Evolutionary conservation across 768 basidiomycete species (phyloP).

Genomic region (Amanita muscaria): DNA sequence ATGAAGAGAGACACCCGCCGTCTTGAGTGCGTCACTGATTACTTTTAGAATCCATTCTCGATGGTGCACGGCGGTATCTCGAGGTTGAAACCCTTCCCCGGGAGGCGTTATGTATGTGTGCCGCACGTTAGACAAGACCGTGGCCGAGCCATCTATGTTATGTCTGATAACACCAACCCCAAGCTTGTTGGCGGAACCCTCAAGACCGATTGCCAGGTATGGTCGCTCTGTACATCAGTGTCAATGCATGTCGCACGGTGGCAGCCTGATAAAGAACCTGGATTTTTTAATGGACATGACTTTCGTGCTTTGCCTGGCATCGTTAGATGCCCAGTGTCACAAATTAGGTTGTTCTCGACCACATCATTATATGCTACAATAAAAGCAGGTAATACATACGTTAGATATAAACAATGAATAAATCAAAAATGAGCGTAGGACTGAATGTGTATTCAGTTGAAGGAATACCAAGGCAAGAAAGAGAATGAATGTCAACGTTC

Average conservation of each 20-base stretch:
- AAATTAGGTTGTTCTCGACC: no score
- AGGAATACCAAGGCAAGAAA: background rate
- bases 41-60: slow-evolving; percentile 85
- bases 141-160: slow-evolving; percentile 56
- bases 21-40: slow-evolving; percentile 63
- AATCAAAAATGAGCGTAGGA: no score
- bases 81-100: slow-evolving; percentile 93
- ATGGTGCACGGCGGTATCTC: slow-evolving; percentile 94
- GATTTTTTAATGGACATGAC: slow-evolving; percentile 23
- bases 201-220: slow-evolving; percentile 87
- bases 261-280: slow-evolving; percentile 23
- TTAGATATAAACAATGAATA: background rate
- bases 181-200: slow-evolving; percentile 97
- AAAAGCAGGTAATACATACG: slow-evolving; percentile 6
- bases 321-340: background rate
- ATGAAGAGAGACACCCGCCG: slow-evolving; percentile 60
- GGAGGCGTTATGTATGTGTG: slow-evolving; percentile 99
- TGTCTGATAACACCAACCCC: slow-evolving; percentile 92
- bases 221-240: slow-evolving; percentile 39
- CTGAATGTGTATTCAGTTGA: background rate
- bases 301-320: slow-evolving; percentile 3
- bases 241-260: background rate
- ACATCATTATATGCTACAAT: background rate
- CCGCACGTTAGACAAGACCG: slow-evolving; percentile 84
- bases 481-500: slow-evolving; percentile 1